A percentile compares a stretch with the other conserved stretches of the same genome.
Conservation (phyloP, 805 yeast species). For the Wickerhamomyces chambardii region DNA sequence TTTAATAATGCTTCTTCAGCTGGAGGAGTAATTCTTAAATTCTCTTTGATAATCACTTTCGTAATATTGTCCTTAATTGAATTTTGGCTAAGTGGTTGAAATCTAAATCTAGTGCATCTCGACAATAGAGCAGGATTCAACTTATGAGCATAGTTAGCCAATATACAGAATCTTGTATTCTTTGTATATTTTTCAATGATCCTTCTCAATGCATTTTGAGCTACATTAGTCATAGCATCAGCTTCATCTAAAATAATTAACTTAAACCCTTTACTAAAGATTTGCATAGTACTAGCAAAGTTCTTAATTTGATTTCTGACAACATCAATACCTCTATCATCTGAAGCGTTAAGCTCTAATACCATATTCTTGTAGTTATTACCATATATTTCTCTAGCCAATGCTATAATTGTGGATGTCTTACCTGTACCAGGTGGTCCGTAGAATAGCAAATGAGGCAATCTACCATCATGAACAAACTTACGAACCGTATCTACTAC, state of each 20-base stretch:
- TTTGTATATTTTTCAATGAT: constrained; percentile 85
- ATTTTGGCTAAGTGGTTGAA: constrained; percentile 64
- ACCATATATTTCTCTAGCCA: constrained; percentile 86
- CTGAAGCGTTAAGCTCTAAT: constrained; percentile 90
- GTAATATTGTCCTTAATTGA: constrained; percentile 65
- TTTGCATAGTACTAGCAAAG: constrained; percentile 93
- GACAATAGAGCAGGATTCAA: constrained; percentile 91
- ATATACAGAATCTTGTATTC: constrained; percentile 89
- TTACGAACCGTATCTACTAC: constrained; percentile 78
- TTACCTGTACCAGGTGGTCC: constrained; percentile 97
- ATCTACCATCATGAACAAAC: constrained; percentile 72
- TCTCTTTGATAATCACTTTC: constrained; percentile 62
- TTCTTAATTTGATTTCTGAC: constrained; percentile 97
- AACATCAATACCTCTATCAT: constrained; percentile 96
- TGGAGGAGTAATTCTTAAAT: constrained; percentile 42
- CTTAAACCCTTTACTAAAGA: constrained; percentile 79
- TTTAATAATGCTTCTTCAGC: constrained; percentile 62
- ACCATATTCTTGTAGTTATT: constrained; percentile 80
- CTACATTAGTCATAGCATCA: constrained; percentile 86
- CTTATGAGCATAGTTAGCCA: constrained; percentile 95
- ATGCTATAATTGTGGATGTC: constrained; percentile 80
- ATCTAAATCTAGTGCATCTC: constrained; percentile 92
- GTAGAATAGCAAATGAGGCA: constrained; percentile 90
- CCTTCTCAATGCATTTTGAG: constrained; percentile 76
- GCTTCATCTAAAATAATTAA: constrained; percentile 93